Percentiles rank a stretch among this genome's conserved stretches.
These are phyloP conservation scores for Lecanicillium sp. DNA, from an alignment of 2,329 filamentous ascomycete genomes.

Conservation along the genomic window DNA sequence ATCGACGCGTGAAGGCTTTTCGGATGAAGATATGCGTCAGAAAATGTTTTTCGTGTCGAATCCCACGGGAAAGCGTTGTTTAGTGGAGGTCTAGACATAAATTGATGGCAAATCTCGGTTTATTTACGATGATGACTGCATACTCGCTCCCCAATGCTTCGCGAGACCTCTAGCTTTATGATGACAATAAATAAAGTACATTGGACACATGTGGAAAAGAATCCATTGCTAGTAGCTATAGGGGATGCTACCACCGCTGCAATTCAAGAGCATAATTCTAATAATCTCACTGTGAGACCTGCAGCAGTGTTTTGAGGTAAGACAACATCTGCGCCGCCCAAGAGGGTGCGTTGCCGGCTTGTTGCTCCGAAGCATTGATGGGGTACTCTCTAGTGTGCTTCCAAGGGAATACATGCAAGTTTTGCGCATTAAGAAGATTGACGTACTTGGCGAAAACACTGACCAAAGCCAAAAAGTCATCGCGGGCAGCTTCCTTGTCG, in stretches of 20 bases:
- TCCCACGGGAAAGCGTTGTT: not conserved
- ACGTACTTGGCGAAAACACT: constrained; percentile 3
- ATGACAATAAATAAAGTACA: no score
- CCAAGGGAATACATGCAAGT: not conserved
- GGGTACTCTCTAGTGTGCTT: constrained; percentile 2
- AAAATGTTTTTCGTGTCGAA: not conserved
- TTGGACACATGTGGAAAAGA: no score
- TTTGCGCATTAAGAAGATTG: not conserved
- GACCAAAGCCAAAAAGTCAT: not conserved
- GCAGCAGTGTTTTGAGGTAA: not conserved
- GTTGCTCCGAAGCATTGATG: not conserved
- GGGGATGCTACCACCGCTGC: no score
- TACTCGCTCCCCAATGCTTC: not conserved
- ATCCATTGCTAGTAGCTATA: not conserved
- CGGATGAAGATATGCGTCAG: constrained; percentile 30
- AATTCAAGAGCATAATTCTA: not conserved
- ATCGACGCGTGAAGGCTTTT: constrained; percentile 24
- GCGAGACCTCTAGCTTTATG: no score
- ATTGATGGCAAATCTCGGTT: not conserved
- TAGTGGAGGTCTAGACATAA: not conserved
- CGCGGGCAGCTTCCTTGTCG: not conserved
- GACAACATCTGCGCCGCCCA: not conserved
- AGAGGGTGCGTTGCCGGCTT: not conserved
- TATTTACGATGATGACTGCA: not conserved
- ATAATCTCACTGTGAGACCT: no score